phyloP scores from a whole-genome alignment of 2,329 filamentous ascomycete genomes.

The Exophiala alcalophila region DNA sequence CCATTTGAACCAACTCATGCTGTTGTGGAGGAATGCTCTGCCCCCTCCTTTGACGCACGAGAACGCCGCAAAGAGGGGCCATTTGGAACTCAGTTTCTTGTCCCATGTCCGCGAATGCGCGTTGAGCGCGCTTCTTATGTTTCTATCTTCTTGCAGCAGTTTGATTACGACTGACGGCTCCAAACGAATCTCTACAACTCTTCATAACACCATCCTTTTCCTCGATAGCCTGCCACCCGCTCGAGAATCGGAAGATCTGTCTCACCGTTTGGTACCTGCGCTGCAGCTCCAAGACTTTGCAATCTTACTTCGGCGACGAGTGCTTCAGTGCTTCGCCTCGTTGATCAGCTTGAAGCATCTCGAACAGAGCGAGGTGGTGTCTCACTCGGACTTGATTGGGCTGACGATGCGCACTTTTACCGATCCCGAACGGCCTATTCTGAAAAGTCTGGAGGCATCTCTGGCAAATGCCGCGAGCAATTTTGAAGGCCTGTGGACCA shows the following conservation, averaged over 20 bases:
- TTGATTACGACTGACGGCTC: slow-evolving; percentile 91
- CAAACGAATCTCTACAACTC: slow-evolving; percentile 86
- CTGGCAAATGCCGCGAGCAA: slow-evolving; percentile 86
- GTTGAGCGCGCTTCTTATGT: slow-evolving; percentile 83
- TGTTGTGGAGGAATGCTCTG: slow-evolving; percentile 95
- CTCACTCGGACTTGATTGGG: slow-evolving; percentile 88
- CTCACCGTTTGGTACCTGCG: slow-evolving; percentile 77
- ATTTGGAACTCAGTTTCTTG: slow-evolving; percentile 86
- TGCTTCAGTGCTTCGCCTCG: slow-evolving; percentile 92
- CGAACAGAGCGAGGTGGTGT: slow-evolving; percentile 77
- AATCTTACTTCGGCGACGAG: slow-evolving; percentile 86
- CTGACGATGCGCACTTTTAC: slow-evolving; percentile 88
- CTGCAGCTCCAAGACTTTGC: slow-evolving; percentile 87
- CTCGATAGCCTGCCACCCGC: slow-evolving; percentile 78
- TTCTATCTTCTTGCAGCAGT: slow-evolving; percentile 88
- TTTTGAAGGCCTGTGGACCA: slow-evolving; percentile 93
- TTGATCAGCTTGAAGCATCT: slow-evolving; percentile 83
- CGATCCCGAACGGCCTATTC: slow-evolving; percentile 78
- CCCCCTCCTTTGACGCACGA: slow-evolving; percentile 93
- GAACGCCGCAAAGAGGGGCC: slow-evolving; percentile 76
- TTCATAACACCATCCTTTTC: slow-evolving; percentile 90
- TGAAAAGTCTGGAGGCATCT: slow-evolving; percentile 77
- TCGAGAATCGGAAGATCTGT: slow-evolving; percentile 81
- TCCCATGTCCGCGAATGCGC: slow-evolving; percentile 94
- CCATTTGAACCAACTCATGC: slow-evolving; percentile 85